Evolutionary conservation across 179 eudicot species (phyloP).

Genomic region (Beta corolliflora): DNA sequence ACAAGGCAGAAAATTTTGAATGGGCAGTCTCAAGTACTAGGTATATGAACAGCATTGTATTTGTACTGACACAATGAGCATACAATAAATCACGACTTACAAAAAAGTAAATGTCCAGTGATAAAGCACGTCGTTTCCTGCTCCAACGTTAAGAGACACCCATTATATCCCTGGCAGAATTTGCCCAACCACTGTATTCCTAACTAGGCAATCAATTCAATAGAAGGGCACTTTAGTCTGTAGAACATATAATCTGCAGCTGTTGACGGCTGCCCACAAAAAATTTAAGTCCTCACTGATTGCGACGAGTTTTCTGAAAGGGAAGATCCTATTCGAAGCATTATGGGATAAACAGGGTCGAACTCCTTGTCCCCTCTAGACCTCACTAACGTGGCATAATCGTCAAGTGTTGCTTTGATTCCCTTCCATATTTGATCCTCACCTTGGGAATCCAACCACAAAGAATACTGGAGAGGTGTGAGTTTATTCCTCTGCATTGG

Average conservation of each 20-base stretch:
- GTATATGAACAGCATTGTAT: constrained; percentile 3
- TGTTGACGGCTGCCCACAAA: not conserved
- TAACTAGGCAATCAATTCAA: not conserved
- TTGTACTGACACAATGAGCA: not conserved
- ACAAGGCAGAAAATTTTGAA: not conserved
- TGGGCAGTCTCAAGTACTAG: not conserved
- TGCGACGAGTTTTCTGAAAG: constrained; percentile 41
- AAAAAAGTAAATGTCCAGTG: not conserved
- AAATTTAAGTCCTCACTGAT: constrained; percentile 28
- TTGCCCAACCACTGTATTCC: not conserved
- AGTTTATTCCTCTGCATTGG: constrained; percentile 89
- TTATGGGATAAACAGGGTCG: constrained; percentile 86
- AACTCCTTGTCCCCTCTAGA: constrained; percentile 85
- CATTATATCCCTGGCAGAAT: not conserved
- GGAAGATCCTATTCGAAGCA: constrained; percentile 75
- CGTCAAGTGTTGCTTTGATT: constrained; percentile 85
- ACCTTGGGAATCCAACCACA: constrained; percentile 95
- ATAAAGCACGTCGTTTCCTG: not conserved
- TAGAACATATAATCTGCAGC: not conserved
- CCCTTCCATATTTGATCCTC: constrained; percentile 98
- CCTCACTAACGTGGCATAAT: constrained; percentile 69
- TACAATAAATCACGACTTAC: not conserved
- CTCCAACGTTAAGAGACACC: not conserved
- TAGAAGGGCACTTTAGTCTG: not conserved
- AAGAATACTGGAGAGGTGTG: constrained; percentile 74